Evolutionary conservation across 192 early-diverging fungal genomes (phyloP).

Genomic region (Umbelopsis ramanniana): DNA sequence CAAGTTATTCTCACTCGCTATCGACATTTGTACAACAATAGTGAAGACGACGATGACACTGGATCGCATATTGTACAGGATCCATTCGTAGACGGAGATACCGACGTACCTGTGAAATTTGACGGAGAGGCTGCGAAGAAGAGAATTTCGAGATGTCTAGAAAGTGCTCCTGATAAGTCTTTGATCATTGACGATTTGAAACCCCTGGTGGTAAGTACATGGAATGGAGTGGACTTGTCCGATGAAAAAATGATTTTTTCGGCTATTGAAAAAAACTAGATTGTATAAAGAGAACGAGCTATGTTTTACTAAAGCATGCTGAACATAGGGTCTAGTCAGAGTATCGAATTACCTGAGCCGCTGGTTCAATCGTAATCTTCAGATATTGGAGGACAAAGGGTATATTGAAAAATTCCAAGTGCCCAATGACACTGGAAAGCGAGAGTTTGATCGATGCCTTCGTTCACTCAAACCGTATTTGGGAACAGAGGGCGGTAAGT

Average conservation of each 20-base stretch:
- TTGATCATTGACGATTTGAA: neutral
- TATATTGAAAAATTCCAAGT: neutral
- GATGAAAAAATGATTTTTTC: too few species aligned
- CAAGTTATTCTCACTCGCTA: neutral
- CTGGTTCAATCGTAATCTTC: constrained; percentile 1
- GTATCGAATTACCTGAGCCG: neutral
- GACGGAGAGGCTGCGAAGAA: neutral
- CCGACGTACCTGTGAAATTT: neutral
- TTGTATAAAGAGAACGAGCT: neutral
- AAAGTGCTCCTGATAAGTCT: neutral
- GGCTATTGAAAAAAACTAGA: too few species aligned
- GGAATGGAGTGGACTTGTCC: too few species aligned
- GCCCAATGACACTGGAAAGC: neutral
- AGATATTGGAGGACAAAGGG: neutral
- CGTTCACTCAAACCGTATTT: neutral
- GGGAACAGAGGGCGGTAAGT: neutral
- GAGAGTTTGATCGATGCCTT: neutral
- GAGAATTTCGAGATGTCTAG: neutral
- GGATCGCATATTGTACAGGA: neutral
- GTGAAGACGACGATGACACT: neutral
- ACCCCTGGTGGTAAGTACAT: neutral
- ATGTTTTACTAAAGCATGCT: too few species aligned
- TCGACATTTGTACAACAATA: too few species aligned
- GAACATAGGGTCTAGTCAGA: neutral
- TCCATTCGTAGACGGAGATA: neutral